These are phyloP conservation scores for Acer yangbiense DNA, from an alignment of 345 rosid species.

Conservation along the genomic window DNA sequence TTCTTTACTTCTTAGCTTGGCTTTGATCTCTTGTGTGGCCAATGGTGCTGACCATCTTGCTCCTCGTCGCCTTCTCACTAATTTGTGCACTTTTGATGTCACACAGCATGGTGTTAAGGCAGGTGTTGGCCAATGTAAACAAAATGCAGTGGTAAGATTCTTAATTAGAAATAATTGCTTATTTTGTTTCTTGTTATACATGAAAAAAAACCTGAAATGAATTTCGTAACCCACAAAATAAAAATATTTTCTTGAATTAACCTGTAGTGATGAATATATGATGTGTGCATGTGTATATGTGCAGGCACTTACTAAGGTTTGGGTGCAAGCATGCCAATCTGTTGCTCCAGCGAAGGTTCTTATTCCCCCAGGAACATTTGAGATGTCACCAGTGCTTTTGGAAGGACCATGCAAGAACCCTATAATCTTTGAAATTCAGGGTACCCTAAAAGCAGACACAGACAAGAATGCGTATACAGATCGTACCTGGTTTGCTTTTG, in stretches of 20 bases:
- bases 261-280: background rate
- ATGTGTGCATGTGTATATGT: background rate
- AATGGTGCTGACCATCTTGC: conserved; percentile 31
- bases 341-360: conserved; percentile 46
- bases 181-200: background rate
- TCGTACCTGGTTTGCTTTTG: conserved; percentile 48
- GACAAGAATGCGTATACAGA: conserved; percentile 33
- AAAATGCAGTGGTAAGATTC: background rate
- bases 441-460: conserved; percentile 44
- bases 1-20: conserved; percentile 20
- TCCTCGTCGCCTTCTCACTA: conserved; percentile 30
- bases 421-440: conserved; percentile 44
- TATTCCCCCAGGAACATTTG: conserved; percentile 43
- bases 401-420: conserved; percentile 61
- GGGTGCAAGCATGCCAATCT: conserved; percentile 54
- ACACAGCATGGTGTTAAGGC: conserved; percentile 44
- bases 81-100: conserved; percentile 43
- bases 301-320: conserved; percentile 57
- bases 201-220: too few relatives aligned
- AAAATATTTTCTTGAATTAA: background rate
- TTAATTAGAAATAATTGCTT: background rate
- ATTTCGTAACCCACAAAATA: background rate
- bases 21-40: conserved; percentile 41
- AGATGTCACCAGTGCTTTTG: conserved; percentile 47
- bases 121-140: background rate